Evolutionary conservation across 345 rosid genomes (phyloP), one percentile per base, ranked within the genome.

Genomic region (Mallotus nudiflorus): DNA sequence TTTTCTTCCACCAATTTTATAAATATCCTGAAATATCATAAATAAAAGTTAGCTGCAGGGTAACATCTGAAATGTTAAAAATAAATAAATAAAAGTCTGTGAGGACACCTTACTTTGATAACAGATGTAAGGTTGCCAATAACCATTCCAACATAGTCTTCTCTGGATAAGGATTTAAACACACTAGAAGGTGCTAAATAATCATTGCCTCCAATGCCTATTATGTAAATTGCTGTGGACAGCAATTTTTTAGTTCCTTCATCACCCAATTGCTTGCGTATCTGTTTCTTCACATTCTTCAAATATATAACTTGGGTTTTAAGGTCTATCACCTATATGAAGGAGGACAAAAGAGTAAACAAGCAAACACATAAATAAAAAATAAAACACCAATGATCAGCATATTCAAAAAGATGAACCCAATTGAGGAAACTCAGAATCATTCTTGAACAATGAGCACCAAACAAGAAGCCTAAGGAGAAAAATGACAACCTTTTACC

Each of bases 161-260:
- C 33, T 33, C 63, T 62, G 1, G 80, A 55, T 59, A 28, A 46
- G 37, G 77, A 71, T n/a, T 73, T 60, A 1, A 67, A 52, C n/a
- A 52, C 9, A 3, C 72, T 62, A 50, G 77, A 39, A 1, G 78
- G 73, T n/a, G 42, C 48, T 0, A 15, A 0, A 45, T 78, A 85
- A 65, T 85, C 86, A 58, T 85, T 85, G 69, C 20, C 52, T 72
- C 91, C 85, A 25, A 81, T 74, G 68, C 71, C 70, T 51, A 83
- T 33, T 6, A 87, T 27, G 77, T 82, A 82, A 59, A 87, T 81
- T 28, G 86, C 85, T 68, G 19, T 74, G 9, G 86, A 75, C 3
- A 83, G 14, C 35, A 77, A 13, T 24, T 18, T 40, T 76, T 75
- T 71, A 6, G 79, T 64, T 56, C 72, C 72, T 6, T 59, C 53